These are phyloP conservation scores for Alternaria arborescens DNA, from an alignment of 2,329 filamentous ascomycete species.

Conservation along the genomic window DNA sequence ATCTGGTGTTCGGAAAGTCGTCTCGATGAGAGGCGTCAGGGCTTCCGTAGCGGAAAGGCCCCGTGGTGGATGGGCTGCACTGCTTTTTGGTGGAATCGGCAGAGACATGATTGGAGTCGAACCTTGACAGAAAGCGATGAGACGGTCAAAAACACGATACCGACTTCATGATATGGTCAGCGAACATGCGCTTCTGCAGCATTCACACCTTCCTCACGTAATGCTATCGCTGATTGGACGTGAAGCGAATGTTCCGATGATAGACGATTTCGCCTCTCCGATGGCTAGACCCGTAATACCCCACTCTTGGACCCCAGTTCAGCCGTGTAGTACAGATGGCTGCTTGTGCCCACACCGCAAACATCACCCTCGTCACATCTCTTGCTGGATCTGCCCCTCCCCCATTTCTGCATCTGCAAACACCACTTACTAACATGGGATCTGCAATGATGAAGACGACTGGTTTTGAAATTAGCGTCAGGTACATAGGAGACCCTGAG, in stretches of 20 bases:
- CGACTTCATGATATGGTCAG: slow-evolving; percentile 9
- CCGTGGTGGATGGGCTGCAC: slow-evolving; percentile 38
- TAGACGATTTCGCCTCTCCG: slow-evolving; percentile 8
- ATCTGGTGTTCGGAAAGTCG: slow-evolving; percentile 76
- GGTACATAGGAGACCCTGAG: slow-evolving; percentile 38
- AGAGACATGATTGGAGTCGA: slow-evolving; percentile 35
- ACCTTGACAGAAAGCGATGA: neutral
- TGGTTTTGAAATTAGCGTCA: slow-evolving; percentile 28
- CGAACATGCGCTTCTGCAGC: slow-evolving; percentile 14
- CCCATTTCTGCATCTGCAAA: slow-evolving; percentile 38
- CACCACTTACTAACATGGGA: slow-evolving; percentile 37
- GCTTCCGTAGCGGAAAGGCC: slow-evolving; percentile 48
- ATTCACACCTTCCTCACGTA: slow-evolving; percentile 29
- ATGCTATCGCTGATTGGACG: slow-evolving; percentile 33
- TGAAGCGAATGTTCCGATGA: slow-evolving; percentile 7
- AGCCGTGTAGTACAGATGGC: slow-evolving; percentile 6
- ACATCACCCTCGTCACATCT: slow-evolving; percentile 8
- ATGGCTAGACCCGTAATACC: slow-evolving; percentile 18
- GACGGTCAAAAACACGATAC: neutral
- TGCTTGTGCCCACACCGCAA: neutral
- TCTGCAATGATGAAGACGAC: slow-evolving; percentile 14
- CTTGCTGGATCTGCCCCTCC: slow-evolving; percentile 24
- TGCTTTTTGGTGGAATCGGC: slow-evolving; percentile 41
- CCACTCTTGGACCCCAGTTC: slow-evolving; percentile 28
- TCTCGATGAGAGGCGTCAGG: slow-evolving; percentile 72